Conservation (phyloP, 1,284 basidiomycete species). For the Puccinia brachypodii region DNA sequence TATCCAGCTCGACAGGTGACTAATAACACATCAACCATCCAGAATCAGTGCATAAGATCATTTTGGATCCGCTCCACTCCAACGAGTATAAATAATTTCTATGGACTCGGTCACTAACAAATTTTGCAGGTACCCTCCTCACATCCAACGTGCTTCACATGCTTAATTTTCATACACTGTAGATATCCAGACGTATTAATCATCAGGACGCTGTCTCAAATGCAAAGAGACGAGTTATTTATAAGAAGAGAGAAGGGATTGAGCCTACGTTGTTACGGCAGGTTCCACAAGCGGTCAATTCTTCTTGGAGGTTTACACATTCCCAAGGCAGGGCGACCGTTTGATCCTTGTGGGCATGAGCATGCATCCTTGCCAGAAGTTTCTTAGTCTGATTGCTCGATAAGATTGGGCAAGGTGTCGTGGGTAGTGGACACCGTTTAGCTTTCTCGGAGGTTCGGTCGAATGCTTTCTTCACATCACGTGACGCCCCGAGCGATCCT, state of each 20-base stretch:
- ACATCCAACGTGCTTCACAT: constrained; percentile 20
- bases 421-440: background rate
- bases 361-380: background rate
- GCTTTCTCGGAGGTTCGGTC: background rate
- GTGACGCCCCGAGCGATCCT: background rate
- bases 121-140: constrained; percentile 14
- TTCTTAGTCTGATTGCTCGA: background rate
- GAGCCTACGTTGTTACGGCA: constrained; percentile 21
- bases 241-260: background rate
- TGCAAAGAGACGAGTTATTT: background rate
- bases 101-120: background rate
- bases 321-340: constrained; percentile 23
- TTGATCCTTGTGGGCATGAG: background rate
- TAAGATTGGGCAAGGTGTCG: constrained; percentile 2
- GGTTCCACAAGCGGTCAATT: constrained; percentile 18
- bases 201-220: background rate
- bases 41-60: background rate
- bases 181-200: too few species aligned
- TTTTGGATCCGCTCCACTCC: background rate
- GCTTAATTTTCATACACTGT: constrained; percentile 28
- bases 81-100: background rate
- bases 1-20: constrained; percentile 17
- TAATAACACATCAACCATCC: background rate
- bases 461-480: background rate
- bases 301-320: constrained; percentile 25